Percentiles rank a stretch among this genome's conserved stretches.
phyloP scores from a whole-genome alignment of 2,329 filamentous ascomycete species.

The Fusarium praegraminearum region DNA sequence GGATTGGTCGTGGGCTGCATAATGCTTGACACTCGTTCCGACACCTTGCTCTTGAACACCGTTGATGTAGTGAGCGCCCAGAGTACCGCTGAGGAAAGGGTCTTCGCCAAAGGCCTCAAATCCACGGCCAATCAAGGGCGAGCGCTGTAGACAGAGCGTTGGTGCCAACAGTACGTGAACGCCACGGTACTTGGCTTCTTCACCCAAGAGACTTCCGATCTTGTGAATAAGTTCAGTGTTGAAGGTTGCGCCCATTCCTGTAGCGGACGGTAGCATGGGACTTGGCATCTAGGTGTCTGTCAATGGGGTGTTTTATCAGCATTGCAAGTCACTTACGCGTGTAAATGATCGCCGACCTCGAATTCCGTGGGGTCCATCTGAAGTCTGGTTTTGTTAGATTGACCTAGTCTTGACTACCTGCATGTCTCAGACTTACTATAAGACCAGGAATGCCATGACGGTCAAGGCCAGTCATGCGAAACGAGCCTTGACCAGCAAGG shows the following conservation, averaged over 20 bases:
- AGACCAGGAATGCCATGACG: constrained; percentile 31
- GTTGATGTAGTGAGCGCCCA: constrained; percentile 50
- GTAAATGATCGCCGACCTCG: constrained; percentile 40
- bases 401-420: rapidly evolving
- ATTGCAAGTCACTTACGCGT: constrained; percentile 12
- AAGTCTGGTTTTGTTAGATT: constrained; percentile 27
- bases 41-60: constrained; percentile 56
- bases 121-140: constrained; percentile 57
- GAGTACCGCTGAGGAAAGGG: constrained; percentile 55
- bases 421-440: constrained; percentile 15
- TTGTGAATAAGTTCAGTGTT: constrained; percentile 67
- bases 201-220: constrained; percentile 68
- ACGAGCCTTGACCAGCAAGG: constrained; percentile 41
- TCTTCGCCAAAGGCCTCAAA: constrained; percentile 58
- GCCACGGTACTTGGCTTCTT: constrained; percentile 67
- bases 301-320: background rate
- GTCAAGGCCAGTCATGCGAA: constrained; percentile 34
- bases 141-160: constrained; percentile 57
- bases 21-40: constrained; percentile 58
- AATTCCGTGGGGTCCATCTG: constrained; percentile 44
- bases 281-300: constrained; percentile 54
- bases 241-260: constrained; percentile 69
- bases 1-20: constrained; percentile 56
- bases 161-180: constrained; percentile 69
- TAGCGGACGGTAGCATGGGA: constrained; percentile 48